These are phyloP conservation scores for Zygnema cylindricum DNA, from an alignment of 139 green algal species.

Conservation along the genomic window DNA sequence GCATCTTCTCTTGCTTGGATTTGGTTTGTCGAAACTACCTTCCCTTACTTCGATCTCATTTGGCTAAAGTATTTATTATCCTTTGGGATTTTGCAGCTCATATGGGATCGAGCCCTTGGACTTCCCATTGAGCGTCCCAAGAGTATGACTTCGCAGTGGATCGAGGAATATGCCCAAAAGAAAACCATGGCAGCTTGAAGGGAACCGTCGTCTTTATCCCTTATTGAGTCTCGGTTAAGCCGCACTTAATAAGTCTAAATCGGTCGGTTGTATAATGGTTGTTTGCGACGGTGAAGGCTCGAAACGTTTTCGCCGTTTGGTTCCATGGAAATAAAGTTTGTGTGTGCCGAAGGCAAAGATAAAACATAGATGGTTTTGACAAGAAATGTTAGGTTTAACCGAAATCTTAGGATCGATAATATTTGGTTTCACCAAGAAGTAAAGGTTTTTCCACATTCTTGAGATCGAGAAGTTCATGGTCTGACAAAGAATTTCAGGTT, in stretches of 20 bases:
- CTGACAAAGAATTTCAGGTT: no score
- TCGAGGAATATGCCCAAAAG: constrained; percentile 41
- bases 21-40: no score
- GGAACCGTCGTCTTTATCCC: constrained; percentile 64
- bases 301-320: neutral
- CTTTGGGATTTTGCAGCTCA: constrained; percentile 39
- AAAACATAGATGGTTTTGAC: no score
- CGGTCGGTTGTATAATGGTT: constrained; percentile 90
- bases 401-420: no score
- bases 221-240: no score
- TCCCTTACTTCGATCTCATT: no score
- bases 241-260: constrained; percentile 93
- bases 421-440: no score
- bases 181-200: neutral
- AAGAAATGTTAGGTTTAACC: no score
- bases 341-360: neutral
- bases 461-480: no score
- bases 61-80: no score
- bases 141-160: constrained; percentile 75
- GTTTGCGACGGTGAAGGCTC: constrained; percentile 45
- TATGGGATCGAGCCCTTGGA: constrained; percentile 85
- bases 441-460: no score
- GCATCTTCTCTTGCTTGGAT: no score
- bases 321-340: neutral
- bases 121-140: constrained; percentile 98